A percentile compares a stretch with the other conserved stretches of the same genome.
phyloP scores from a whole-genome alignment of 768 basidiomycete genomes.

The Fibroporia radiculosa region DNA sequence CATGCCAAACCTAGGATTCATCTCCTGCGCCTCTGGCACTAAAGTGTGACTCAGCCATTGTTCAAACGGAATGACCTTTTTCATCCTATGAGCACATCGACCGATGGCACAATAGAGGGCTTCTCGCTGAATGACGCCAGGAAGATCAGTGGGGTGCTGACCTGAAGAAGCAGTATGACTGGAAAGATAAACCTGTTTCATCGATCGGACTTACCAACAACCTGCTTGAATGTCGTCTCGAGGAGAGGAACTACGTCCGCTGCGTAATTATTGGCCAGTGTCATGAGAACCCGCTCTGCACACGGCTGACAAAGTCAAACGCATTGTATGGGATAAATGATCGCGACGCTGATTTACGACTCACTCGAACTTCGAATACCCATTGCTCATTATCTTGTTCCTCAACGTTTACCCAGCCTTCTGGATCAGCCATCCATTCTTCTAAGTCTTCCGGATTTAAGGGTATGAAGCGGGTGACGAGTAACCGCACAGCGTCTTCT shows the following conservation, averaged over 20 bases:
- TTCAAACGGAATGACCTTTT: slow-evolving; percentile 57
- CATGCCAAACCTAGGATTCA: slow-evolving; percentile 56
- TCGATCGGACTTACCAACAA: slow-evolving; percentile 38
- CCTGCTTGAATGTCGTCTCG: slow-evolving; percentile 46
- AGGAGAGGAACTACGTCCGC: slow-evolving; percentile 65
- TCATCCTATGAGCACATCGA: slow-evolving; percentile 62
- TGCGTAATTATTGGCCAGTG: slow-evolving; percentile 62
- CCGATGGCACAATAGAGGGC: slow-evolving; percentile 86
- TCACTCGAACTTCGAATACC: slow-evolving; percentile 87
- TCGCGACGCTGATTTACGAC: slow-evolving; percentile 21
- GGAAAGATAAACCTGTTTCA: background rate
- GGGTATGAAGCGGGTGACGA: slow-evolving; percentile 82
- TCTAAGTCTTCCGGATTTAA: slow-evolving; percentile 76
- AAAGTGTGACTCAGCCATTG: slow-evolving; percentile 62
- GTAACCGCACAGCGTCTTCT: slow-evolving; percentile 60
- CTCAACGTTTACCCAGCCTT: slow-evolving; percentile 90
- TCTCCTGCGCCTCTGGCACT: slow-evolving; percentile 47
- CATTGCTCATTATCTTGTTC: slow-evolving; percentile 87
- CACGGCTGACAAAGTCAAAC: slow-evolving; percentile 55
- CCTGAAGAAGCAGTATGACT: slow-evolving; percentile 26
- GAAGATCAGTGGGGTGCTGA: slow-evolving; percentile 45
- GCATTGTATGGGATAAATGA: slow-evolving; percentile 1
- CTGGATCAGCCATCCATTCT: slow-evolving; percentile 81
- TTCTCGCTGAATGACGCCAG: slow-evolving; percentile 68
- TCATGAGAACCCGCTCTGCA: slow-evolving; percentile 86